These are phyloP conservation scores for Sherardia arvensis DNA, from an alignment of 257 asterid species.

Conservation along the genomic window DNA sequence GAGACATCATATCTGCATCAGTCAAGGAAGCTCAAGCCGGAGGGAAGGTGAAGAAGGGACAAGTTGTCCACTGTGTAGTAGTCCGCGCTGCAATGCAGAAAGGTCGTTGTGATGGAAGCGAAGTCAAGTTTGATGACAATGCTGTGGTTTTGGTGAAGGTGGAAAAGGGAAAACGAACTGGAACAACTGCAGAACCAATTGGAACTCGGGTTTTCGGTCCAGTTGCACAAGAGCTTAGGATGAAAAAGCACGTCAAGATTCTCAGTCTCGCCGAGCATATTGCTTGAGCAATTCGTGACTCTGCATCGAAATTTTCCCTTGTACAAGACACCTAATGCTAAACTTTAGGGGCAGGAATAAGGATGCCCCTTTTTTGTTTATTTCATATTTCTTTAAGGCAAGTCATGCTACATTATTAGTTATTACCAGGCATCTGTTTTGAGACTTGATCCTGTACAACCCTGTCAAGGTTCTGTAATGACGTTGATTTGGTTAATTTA, in stretches of 20 bases:
- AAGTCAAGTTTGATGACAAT: conserved; percentile 85
- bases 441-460: no score
- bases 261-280: conserved; percentile 89
- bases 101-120: conserved; percentile 86
- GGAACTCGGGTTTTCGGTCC: conserved; percentile 96
- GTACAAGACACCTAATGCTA: no score
- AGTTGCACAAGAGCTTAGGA: conserved; percentile 93
- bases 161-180: conserved; percentile 77
- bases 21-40: conserved; percentile 87
- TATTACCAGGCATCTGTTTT: no score
- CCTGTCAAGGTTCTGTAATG: no score
- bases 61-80: conserved; percentile 69
- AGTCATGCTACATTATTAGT: no score
- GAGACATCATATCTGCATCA: conserved; percentile 78
- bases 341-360: no score
- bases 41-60: conserved; percentile 93
- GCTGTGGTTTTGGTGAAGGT: conserved; percentile 80
- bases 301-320: no score
- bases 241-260: conserved; percentile 91
- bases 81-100: conserved; percentile 92
- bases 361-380: no score
- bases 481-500: no score
- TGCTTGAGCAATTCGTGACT: conserved; percentile 30
- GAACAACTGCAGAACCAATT: no score
- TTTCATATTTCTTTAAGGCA: no score